Percentiles rank a stretch among this genome's conserved stretches.
Conservation (phyloP, 2,329 filamentous ascomycete species). For the Clonostachys chloroleuca region DNA sequence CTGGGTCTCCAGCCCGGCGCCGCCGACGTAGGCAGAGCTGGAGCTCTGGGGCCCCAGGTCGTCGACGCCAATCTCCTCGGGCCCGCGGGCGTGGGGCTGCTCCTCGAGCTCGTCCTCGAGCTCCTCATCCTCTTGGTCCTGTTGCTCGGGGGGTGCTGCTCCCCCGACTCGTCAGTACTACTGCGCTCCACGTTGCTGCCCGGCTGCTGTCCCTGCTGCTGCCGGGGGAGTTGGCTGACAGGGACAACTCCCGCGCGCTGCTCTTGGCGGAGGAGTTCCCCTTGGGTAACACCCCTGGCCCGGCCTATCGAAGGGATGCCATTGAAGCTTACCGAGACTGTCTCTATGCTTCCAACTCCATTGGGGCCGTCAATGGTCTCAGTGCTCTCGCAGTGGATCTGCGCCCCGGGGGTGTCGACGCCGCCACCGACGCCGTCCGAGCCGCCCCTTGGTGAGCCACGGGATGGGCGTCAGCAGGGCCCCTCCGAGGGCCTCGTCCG, state of each 20-base stretch:
- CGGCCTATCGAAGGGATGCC: conserved; percentile 53
- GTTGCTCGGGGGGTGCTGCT: conserved; percentile 4
- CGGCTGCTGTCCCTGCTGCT: conserved; percentile 16
- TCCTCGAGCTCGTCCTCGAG: conserved; percentile 50
- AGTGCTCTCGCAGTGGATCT: conserved; percentile 66
- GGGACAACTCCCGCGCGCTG: conserved; percentile 78
- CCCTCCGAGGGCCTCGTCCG: conserved; percentile 85
- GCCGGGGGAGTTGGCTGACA: conserved; percentile 51
- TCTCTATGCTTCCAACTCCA: conserved; percentile 74
- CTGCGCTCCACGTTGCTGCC: conserved; percentile 5
- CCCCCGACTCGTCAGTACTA: not conserved
- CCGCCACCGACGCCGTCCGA: conserved; percentile 1
- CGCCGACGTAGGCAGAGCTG: conserved; percentile 31
- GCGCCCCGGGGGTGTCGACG: conserved; percentile 18
- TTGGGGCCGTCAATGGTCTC: conserved; percentile 80
- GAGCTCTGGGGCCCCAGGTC: conserved; percentile 74
- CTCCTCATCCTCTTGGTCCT: conserved; percentile 24
- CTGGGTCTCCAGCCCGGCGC: conserved; percentile 37
- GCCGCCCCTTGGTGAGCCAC: conserved; percentile 58
- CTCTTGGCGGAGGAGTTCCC: conserved; percentile 80
- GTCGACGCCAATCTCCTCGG: conserved; percentile 77
- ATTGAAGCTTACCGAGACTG: conserved; percentile 72
- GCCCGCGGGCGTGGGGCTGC: conserved; percentile 77
- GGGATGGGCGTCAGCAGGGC: conserved; percentile 91
- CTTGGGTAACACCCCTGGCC: conserved; percentile 66